Evolutionary conservation across 129 eudicot genomes (phyloP), one percentile per base, ranked within the genome.

Genomic region (Kitagawia praeruptora): DNA sequence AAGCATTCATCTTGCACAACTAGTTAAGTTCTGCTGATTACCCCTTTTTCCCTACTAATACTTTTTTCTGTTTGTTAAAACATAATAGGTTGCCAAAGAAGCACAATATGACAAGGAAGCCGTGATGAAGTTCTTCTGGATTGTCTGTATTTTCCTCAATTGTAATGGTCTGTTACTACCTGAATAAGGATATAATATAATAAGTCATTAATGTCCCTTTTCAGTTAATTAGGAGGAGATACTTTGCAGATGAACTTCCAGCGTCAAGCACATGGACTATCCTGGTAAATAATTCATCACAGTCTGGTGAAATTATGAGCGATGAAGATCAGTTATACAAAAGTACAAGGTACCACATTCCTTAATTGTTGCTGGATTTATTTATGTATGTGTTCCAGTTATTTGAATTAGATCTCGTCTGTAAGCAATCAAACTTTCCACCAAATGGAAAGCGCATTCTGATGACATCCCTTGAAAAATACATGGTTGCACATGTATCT

Each of bases 51-150:
- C 44, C 6, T 34, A 21, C 8, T 23, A 8, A 19, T 41, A 21
- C 31, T 64, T 28, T 14, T 15, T 45, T 21, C 42, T 80, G 21
- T 54, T 7, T 39, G 47, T 15, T 45, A 41, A 39, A 81, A 80
- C 41, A 37, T 80, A 8, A 9, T 85, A 96, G 99, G 98, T 97
- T 83, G 98, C 98, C 27, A 96, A 89, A 81, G 98, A 92, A 82
- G 93, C 98, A 53, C 86, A 98, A 87, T 90, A 86, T 80, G 99
- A 96, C 82, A 92, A 96, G 88, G 99, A 96, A 91, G 96, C 98
- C n/a, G 89, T 96, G 76, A 82, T 86, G 89, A 96, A 88, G 83
- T 96, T 96, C 81, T 96, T 96, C 74, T 84, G 88, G 28, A 81
- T 85, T 93, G 98, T 93, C 42, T 46, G 90, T 75, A 54, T 64